Base-by-base conservation (phyloP, 164 flowering plant species). In the Annona squamosa region DNA sequence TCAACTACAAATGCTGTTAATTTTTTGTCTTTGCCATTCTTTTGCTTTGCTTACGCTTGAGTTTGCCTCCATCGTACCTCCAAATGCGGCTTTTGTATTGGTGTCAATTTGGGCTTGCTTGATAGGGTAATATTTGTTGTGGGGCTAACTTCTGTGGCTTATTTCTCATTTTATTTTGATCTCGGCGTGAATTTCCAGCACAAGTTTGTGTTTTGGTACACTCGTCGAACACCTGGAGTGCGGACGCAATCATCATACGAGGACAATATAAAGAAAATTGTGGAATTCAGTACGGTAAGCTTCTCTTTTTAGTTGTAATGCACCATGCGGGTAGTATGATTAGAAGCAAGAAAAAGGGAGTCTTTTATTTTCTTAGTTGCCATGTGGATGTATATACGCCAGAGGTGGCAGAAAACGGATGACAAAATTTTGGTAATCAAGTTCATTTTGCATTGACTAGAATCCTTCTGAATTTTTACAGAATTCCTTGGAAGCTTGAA, bases 161-260 rank as follows among this genome's bases (percentile, higher is more conserved):
- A 45, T 9, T 59, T 68, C 12, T 67, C 47, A 16, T 9, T 43
- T 0, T 46, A 57, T 10, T 57, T 74, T 46, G 18, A 73, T 77
- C 72, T 65, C 70, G 37, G 37, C 37, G 37, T 26, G 37, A 26
- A 26, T 26, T 26, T 26, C 37, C 89, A 95, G 99, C 52, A 91
- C 88, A 95, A 90, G 79, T 90, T 86, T 84, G 97, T 89, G 18
- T 84, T 93, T 67, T 95, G 99, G 99, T 95, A 93, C 84, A 91
- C 99, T 63, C 97, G 98, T 45, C 91, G 97, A 67, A 86, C 93
- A 65, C 92, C 93, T 65, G 97, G 99, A 74, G 92, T 88, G 67
- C 87, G 97, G 56, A 81, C 86, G 26, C 96, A 88, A 76, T 79
- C 94, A 71, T 85, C 99, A 63, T 95, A 93, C 70, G 99, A 95